Base-by-base conservation (phyloP, 805 yeast species). In the Saturnispora silvae region DNA sequence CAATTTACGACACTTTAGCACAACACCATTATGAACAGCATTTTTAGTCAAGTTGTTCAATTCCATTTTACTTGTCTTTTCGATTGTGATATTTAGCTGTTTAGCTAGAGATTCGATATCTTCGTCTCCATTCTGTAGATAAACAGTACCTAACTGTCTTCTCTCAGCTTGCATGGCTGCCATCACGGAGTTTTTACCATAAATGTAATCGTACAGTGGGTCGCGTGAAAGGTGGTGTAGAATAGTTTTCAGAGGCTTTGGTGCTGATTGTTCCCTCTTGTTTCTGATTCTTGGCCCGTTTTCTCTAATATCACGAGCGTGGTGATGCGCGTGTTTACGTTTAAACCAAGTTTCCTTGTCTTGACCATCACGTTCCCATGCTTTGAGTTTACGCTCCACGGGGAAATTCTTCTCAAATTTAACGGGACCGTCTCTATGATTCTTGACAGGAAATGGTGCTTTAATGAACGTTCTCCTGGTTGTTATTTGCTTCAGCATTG, bases 1-100 rank as follows among this genome's bases (percentile, higher is more conserved):
- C 1, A 78, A 48, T 6, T 76, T 73, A 43, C 71, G 71, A 0
- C 89, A 70, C 49, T 80, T 84, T 34, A 83, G 51, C 1, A 81
- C 89, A 20, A 75, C 66, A 14, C 89, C 89, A 55, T 86, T 85
- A 59, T 85, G 95, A 10, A 81, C 83, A 5, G 77, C 87, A 47
- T 76, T 71, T 20, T 70, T 64, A 18, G 85, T 67, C 47, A 82
- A 53, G 5, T 62, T 52, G 48, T 81, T 78, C 46, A 85, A 56
- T 22, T 72, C 76, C 45, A 72, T 72, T 43, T 67, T 67, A 18
- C 64, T 52, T 8, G 42, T 40, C 20, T 44, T 44, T 1, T 40
- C 44, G 4, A 56, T 54, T 31, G 60, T 57, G 4, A 75, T 49
- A 2, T 68, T 64, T 26, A 45, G 57, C 20, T 63, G 59, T 28